phyloP scores from a whole-genome alignment of 2,329 filamentous ascomycete genomes.

The Scedosporium minutisporum region DNA sequence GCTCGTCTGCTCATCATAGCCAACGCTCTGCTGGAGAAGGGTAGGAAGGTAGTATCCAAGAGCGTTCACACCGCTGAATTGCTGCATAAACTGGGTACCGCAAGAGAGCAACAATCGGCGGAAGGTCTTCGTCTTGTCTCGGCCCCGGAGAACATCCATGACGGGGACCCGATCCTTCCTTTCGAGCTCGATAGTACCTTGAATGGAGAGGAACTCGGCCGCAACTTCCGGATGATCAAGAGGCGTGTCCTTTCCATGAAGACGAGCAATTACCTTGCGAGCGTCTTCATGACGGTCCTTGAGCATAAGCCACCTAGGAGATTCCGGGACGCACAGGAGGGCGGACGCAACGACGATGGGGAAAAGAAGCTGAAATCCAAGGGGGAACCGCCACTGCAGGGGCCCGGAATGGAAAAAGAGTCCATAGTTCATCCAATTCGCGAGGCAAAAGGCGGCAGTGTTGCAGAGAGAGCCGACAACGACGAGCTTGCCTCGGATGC shows the following conservation, averaged over 20 bases:
- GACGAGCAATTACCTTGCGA: conserved; percentile 8
- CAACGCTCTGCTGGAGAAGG: conserved; percentile 45
- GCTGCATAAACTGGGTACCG: conserved; percentile 38
- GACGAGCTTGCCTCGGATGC: conserved; percentile 33
- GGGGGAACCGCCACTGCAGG: conserved; percentile 26
- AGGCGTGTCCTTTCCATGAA: conserved; percentile 6
- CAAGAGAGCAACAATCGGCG: conserved; percentile 26
- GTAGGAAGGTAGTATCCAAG: conserved; percentile 41
- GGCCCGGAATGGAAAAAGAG: conserved; percentile 24
- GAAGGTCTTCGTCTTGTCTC: conserved; percentile 27
- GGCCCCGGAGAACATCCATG: conserved; percentile 23
- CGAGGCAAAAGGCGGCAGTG: conserved; percentile 32
- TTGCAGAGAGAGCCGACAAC: conserved; percentile 30
- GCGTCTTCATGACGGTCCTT: conserved; percentile 28
- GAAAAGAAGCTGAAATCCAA: conserved; percentile 27
- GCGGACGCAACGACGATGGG: conserved; percentile 22
- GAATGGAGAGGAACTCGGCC: conserved; percentile 26
- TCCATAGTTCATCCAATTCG: conserved; percentile 37
- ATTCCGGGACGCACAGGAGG: conserved; percentile 20
- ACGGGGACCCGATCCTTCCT: conserved; percentile 21
- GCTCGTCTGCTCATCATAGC: conserved; percentile 38
- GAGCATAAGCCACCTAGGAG: conserved; percentile 22
- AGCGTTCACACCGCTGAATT: conserved; percentile 34
- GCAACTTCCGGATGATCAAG: conserved; percentile 18
- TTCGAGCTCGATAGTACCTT: conserved; percentile 24